Evolutionary conservation across 2,329 filamentous ascomycete species (phyloP).

Genomic region (Ceratocystis cacaofunesta): DNA sequence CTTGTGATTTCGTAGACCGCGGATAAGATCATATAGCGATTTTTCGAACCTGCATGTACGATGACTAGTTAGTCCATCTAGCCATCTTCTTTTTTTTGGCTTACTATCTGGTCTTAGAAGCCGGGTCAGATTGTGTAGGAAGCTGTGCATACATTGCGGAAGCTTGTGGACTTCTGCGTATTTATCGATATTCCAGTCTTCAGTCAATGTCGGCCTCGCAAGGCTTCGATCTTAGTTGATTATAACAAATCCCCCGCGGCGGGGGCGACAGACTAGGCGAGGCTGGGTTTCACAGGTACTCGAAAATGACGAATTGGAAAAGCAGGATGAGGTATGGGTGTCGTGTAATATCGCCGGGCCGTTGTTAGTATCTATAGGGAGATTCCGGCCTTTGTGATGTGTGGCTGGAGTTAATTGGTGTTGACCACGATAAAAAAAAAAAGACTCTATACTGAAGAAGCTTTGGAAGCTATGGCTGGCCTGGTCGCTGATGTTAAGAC

Average conservation of each 20-base stretch:
- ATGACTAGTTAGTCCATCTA: background rate
- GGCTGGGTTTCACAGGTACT: background rate
- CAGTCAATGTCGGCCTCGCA: background rate
- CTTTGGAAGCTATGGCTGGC: background rate
- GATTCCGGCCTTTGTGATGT: background rate
- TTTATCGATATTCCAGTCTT: background rate
- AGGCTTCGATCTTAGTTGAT: background rate
- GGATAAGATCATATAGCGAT: constrained; percentile 95
- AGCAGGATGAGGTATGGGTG: background rate
- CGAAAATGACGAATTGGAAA: background rate
- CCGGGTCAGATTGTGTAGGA: constrained; percentile 19
- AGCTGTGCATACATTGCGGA: background rate
- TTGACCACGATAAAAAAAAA: background rate
- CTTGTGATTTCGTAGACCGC: constrained; percentile 88
- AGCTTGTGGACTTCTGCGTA: background rate
- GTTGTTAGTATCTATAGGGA: background rate
- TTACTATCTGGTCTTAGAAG: constrained; percentile 16
- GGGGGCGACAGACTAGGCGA: background rate
- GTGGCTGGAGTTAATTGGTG: background rate
- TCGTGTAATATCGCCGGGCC: background rate
- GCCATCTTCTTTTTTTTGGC: background rate
- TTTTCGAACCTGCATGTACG: constrained; percentile 85
- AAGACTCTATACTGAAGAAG: background rate
- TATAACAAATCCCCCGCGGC: constrained; percentile 3
- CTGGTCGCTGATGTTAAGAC: constrained; percentile 12